phyloP scores from a whole-genome alignment of 75 land plant genomes.

The Pinus tabuliformis region DNA sequence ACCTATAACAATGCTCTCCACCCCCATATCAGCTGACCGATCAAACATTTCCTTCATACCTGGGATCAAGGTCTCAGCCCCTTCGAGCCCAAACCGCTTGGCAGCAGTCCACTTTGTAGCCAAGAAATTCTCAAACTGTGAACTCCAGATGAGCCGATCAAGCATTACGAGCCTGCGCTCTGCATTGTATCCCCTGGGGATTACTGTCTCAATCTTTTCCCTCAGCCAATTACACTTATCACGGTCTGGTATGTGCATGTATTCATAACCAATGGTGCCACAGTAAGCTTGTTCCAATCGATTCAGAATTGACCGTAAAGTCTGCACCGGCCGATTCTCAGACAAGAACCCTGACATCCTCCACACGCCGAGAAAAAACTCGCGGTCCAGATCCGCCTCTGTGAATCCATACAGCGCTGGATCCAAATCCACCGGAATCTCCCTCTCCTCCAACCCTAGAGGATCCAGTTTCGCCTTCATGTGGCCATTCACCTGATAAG shows the following conservation, averaged over 20 bases:
- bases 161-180: conserved; percentile 75
- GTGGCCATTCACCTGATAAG: conserved; percentile 97
- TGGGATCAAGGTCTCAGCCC: conserved; percentile 94
- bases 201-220: conserved; percentile 83
- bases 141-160: conserved; percentile 92
- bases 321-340: conserved; percentile 85
- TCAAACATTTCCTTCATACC: conserved; percentile 99
- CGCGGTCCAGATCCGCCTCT: conserved; percentile 89
- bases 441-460: conserved; percentile 63
- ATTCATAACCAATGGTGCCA: conserved; percentile 91
- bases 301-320: conserved; percentile 64
- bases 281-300: conserved; percentile 95
- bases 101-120: conserved; percentile 95
- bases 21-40: conserved; percentile 85
- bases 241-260: conserved; percentile 93
- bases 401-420: conserved; percentile 80
- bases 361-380: conserved; percentile 92
- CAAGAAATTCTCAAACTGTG: conserved; percentile 90
- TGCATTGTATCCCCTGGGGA: conserved; percentile 37
- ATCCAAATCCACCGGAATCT: conserved; percentile 73
- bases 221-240: conserved; percentile 96
- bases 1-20: conserved; percentile 92
- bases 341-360: conserved; percentile 87
- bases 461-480: conserved; percentile 95
- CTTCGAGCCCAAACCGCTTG: conserved; percentile 96